These are phyloP conservation scores for Hippophae tibetana DNA, from an alignment of 306 rosid species.

Conservation along the genomic window DNA sequence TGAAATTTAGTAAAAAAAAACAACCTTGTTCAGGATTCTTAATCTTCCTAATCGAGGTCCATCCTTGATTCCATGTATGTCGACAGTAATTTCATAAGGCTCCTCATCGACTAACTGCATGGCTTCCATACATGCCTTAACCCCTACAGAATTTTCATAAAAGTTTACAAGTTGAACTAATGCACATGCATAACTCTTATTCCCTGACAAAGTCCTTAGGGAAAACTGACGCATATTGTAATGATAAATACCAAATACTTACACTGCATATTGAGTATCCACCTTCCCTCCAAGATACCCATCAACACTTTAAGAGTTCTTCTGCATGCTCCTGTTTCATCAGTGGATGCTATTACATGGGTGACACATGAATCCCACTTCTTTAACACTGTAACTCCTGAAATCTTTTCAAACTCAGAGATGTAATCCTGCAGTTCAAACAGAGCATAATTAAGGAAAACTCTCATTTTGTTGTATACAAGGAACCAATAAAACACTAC, in stretches of 20 bases:
- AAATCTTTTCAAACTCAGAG: conserved; percentile 52
- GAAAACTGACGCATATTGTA: conserved; percentile 1
- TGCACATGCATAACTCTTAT: neutral
- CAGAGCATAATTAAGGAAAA: conserved; percentile 2
- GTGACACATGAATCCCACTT: conserved; percentile 79
- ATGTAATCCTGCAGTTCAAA: conserved; percentile 52
- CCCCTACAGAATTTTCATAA: conserved; percentile 38
- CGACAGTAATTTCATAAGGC: conserved; percentile 52
- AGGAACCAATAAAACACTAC: neutral
- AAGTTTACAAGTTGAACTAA: too few species aligned
- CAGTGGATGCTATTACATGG: conserved; percentile 75
- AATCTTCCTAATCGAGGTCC: conserved; percentile 86
- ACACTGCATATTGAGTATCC: conserved; percentile 75
- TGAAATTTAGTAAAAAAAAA: neutral
- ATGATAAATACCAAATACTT: conserved; percentile 18
- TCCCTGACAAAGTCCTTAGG: neutral
- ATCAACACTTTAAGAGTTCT: conserved; percentile 84
- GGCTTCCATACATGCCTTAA: conserved; percentile 56
- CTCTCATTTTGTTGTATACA: neutral
- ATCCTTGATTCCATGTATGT: conserved; percentile 61
- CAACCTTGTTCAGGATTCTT: conserved; percentile 65
- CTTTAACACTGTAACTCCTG: conserved; percentile 52
- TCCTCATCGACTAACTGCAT: conserved; percentile 58
- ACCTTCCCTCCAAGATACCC: conserved; percentile 90
- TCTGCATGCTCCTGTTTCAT: conserved; percentile 77